Conservation (phyloP, 2,329 filamentous ascomycete genomes). For the Davidsoniella neocaledoniae region DNA sequence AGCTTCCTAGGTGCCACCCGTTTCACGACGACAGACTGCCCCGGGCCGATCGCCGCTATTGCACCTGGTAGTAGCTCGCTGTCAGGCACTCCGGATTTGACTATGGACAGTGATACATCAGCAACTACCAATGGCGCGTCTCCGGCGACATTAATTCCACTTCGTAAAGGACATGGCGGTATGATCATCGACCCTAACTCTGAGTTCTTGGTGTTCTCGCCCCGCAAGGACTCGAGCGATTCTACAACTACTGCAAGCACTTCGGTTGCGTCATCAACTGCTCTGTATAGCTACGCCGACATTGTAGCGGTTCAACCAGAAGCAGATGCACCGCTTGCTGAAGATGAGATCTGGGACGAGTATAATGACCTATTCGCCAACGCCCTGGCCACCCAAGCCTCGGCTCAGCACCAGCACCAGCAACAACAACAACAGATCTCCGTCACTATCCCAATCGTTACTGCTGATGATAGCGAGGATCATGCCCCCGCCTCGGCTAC, state of each 20-base stretch:
- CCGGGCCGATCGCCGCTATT: neutral
- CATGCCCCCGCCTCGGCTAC: constrained; percentile 33
- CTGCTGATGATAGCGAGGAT: constrained; percentile 51
- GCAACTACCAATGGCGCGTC: constrained; percentile 25
- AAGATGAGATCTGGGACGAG: constrained; percentile 89
- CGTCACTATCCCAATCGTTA: constrained; percentile 84
- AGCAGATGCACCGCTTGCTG: constrained; percentile 43
- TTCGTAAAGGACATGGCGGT: constrained; percentile 18
- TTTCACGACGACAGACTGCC: constrained; percentile 14
- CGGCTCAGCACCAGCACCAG: constrained; percentile 15
- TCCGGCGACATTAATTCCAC: constrained; percentile 22
- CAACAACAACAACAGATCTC: no score
- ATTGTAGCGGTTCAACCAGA: constrained; percentile 51
- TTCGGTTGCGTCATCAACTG: constrained; percentile 51
- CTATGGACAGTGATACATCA: constrained; percentile 30
- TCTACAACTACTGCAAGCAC: constrained; percentile 26
- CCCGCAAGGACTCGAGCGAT: constrained; percentile 53
- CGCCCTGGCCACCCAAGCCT: constrained; percentile 38
- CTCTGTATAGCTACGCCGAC: constrained; percentile 39
- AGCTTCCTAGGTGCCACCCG: constrained; percentile 25
- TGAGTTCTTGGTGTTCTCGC: constrained; percentile 61
- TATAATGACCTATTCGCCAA: constrained; percentile 71
- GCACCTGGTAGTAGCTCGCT: neutral
- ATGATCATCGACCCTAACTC: constrained; percentile 19
- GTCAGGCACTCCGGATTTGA: constrained; percentile 19